Conservation (phyloP, 441 rosid species). For the Syzygium syzygioides region DNA sequence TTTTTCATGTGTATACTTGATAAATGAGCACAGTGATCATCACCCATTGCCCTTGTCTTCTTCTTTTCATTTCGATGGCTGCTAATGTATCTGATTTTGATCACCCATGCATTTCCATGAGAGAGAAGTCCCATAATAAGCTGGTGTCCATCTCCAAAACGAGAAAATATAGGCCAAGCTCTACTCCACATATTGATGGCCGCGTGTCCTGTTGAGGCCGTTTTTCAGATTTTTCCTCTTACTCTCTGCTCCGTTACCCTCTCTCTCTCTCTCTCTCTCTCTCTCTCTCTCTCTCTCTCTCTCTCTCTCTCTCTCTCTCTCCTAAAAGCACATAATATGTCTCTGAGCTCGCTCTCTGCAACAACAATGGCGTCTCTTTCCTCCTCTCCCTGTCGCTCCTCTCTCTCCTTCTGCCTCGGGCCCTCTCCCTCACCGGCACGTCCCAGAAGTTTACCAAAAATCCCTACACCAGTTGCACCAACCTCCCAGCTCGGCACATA, state of each 20-base stretch:
- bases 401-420: not conserved
- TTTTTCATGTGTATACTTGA: too few species aligned
- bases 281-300: too few species aligned
- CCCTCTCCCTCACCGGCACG: not conserved
- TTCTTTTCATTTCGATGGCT: too few species aligned
- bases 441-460: not conserved
- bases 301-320: not conserved
- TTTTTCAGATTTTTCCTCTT: not conserved
- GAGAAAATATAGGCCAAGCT: not conserved
- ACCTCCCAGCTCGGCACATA: not conserved
- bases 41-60: too few species aligned
- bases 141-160: not conserved
- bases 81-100: too few species aligned
- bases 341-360: not conserved
- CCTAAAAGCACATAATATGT: not conserved
- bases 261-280: too few species aligned
- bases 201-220: not conserved
- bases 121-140: not conserved
- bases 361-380: too few species aligned
- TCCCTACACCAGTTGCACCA: not conserved
- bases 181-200: not conserved
- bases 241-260: too few species aligned
- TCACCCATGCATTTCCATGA: not conserved
- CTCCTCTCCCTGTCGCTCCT: too few species aligned
- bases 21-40: too few species aligned